phyloP scores from a whole-genome alignment of 768 basidiomycete species.

The Amanita muscaria region DNA sequence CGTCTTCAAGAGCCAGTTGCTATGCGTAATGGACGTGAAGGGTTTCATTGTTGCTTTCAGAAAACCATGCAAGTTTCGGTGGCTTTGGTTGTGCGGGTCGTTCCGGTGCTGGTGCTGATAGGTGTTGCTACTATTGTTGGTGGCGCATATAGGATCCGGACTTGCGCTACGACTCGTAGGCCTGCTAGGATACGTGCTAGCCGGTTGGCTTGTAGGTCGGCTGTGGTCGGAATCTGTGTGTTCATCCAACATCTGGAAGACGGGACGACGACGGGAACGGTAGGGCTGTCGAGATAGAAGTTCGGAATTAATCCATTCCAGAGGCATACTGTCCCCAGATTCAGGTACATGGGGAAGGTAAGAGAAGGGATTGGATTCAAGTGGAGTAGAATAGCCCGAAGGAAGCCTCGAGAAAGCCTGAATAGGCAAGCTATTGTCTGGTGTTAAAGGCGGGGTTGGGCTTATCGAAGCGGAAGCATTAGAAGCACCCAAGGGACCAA shows the following conservation, averaged over 20 bases:
- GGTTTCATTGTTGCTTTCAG: slow-evolving; percentile 59
- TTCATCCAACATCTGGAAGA: not conserved
- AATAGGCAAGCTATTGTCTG: not conserved
- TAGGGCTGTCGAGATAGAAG: slow-evolving; percentile 31
- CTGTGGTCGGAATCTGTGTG: slow-evolving; percentile 16
- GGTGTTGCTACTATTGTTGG: slow-evolving; percentile 1
- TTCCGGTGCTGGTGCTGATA: not conserved
- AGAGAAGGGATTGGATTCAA: slow-evolving; percentile 27
- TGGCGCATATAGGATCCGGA: slow-evolving; percentile 8
- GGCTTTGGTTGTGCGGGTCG: slow-evolving; percentile 17
- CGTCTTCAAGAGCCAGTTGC: slow-evolving; percentile 16
- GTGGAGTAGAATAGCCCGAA: slow-evolving; percentile 32
- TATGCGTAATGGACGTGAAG: slow-evolving; percentile 34
- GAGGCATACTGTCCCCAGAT: slow-evolving; percentile 34
- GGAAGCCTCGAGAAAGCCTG: slow-evolving; percentile 8
- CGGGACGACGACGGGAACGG: not conserved
- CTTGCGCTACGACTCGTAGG: slow-evolving; percentile 47
- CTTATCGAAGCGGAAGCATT: slow-evolving; percentile 50
- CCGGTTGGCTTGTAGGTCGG: slow-evolving; percentile 17
- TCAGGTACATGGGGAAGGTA: slow-evolving; percentile 40
- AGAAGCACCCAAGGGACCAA: slow-evolving; percentile 50
- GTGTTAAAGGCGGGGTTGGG: not conserved
- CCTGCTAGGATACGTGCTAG: slow-evolving; percentile 34
- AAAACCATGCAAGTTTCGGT: slow-evolving; percentile 42
- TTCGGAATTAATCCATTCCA: slow-evolving; percentile 84